Conservation (phyloP, 1,139 yeast species). For the Debaryomyces robertsiae region DNA sequence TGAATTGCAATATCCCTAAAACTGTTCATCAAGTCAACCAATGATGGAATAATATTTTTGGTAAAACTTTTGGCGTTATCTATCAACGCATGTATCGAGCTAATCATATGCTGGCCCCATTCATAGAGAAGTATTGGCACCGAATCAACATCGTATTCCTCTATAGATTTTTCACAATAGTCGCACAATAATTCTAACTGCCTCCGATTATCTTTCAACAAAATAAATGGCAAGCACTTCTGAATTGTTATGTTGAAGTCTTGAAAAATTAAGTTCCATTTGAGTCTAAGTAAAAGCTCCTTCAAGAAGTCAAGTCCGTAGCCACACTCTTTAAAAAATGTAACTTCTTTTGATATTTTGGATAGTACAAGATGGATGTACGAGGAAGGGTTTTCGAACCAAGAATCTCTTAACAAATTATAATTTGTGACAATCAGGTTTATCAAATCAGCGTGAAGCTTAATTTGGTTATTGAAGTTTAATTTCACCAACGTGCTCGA, state of each 20-base stretch:
- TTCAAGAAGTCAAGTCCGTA: constrained; percentile 24
- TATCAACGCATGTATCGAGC: constrained; percentile 12
- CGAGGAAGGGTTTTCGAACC: constrained; percentile 21
- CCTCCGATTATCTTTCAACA: constrained; percentile 17
- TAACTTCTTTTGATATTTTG: constrained; percentile 21
- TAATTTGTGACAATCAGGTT: constrained; percentile 23
- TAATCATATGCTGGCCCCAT: constrained; percentile 24
- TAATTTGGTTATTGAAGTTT: constrained; percentile 22
- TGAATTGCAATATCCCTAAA: constrained; percentile 16
- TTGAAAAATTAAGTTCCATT: constrained; percentile 35
- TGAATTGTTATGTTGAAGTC: constrained; percentile 26
- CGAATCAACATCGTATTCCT: constrained; percentile 24
- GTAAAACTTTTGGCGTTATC: constrained; percentile 7
- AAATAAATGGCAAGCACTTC: constrained; percentile 23
- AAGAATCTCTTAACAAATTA: constrained; percentile 18
- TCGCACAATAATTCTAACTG: constrained; percentile 23
- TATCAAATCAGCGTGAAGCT: constrained; percentile 21
- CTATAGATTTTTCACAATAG: constrained; percentile 20
- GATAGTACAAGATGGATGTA: constrained; percentile 24
- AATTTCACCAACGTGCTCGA: constrained; percentile 26
- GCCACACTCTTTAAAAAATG: constrained; percentile 28
- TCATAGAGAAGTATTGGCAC: constrained; percentile 22
- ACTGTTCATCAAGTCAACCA: constrained; percentile 16
- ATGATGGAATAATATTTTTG: constrained; percentile 12
- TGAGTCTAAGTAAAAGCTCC: constrained; percentile 24